Evolutionary conservation across 1,139 yeast genomes (phyloP).

Genomic region (Hyphopichia khmerensis): DNA sequence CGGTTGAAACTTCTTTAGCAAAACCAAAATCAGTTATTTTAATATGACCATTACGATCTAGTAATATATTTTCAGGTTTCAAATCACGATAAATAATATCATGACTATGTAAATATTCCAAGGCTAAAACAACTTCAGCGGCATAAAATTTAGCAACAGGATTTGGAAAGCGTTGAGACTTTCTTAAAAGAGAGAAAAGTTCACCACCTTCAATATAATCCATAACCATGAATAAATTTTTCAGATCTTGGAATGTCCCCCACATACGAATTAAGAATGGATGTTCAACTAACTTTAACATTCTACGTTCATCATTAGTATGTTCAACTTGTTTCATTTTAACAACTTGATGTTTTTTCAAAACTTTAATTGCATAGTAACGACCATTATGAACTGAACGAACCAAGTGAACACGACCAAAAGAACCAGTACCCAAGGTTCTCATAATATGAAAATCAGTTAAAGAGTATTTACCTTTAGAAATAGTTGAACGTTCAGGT

Average conservation of each 20-base stretch:
- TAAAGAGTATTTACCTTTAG: constrained; percentile 58
- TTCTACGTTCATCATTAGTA: constrained; percentile 60
- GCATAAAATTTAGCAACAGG: constrained; percentile 66
- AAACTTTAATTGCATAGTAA: constrained; percentile 59
- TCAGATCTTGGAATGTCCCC: constrained; percentile 63
- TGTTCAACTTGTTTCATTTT: constrained; percentile 65
- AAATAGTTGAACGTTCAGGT: constrained; percentile 34
- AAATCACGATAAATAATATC: constrained; percentile 61
- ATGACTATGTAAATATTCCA: constrained; percentile 57
- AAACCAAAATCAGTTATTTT: constrained; percentile 63
- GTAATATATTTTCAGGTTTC: constrained; percentile 58
- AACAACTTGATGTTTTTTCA: constrained; percentile 57
- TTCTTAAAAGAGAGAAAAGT: constrained; percentile 52
- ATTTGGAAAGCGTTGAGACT: constrained; percentile 60
- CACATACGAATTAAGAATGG: constrained; percentile 63
- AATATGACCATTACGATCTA: constrained; percentile 59
- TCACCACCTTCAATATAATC: constrained; percentile 67
- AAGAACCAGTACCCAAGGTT: constrained; percentile 61
- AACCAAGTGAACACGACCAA: constrained; percentile 62
- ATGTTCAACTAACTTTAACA: constrained; percentile 55
- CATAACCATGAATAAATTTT: constrained; percentile 59
- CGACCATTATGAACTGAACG: constrained; percentile 60
- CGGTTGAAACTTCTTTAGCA: constrained; percentile 59
- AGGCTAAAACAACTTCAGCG: constrained; percentile 58
- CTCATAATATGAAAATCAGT: constrained; percentile 54